A percentile compares a stretch with the other conserved stretches of the same genome.
These are phyloP conservation scores for Hyaloscypha finlandica DNA, from an alignment of 495 filamentous ascomycete genomes.

Conservation along the genomic window DNA sequence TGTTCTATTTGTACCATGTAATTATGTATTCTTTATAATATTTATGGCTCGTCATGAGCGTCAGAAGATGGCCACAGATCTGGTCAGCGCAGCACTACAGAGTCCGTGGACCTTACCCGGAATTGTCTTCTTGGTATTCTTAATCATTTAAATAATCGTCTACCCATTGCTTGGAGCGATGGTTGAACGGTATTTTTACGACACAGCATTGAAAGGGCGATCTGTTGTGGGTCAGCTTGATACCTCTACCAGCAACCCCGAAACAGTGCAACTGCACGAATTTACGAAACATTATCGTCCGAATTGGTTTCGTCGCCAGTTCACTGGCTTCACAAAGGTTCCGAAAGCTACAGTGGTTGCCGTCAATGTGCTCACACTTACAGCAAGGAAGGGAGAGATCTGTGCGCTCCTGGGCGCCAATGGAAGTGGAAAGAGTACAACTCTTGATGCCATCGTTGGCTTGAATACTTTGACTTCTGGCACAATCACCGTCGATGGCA, in stretches of 20 bases:
- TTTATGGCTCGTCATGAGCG: constrained; percentile 68
- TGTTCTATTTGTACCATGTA: constrained; percentile 75
- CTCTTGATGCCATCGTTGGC: constrained; percentile 82
- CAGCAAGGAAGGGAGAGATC: constrained; percentile 72
- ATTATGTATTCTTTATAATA: constrained; percentile 72
- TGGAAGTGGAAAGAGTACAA: constrained; percentile 84
- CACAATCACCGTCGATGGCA: constrained; percentile 67
- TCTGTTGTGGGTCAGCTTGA: constrained; percentile 9
- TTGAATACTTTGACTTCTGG: constrained; percentile 71
- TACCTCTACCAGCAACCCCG: constrained; percentile 32
- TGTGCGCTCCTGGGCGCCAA: constrained; percentile 83
- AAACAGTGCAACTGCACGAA: constrained; percentile 62
- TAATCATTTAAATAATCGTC: constrained; percentile 69
- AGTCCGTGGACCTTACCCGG: constrained; percentile 62
- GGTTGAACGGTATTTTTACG: constrained; percentile 73
- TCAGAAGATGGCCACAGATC: constrained; percentile 52
- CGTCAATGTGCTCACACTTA: constrained; percentile 67
- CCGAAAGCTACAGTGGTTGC: constrained; percentile 64
- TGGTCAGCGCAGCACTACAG: constrained; percentile 56
- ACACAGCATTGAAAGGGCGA: constrained; percentile 61
- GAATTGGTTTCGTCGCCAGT: constrained; percentile 55
- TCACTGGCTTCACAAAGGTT: constrained; percentile 37
- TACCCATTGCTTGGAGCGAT: constrained; percentile 72
- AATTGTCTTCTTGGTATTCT: constrained; percentile 67
- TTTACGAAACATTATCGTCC: constrained; percentile 79